Base-by-base conservation (phyloP, 768 basidiomycete genomes). In the Arthromyces matolae region DNA sequence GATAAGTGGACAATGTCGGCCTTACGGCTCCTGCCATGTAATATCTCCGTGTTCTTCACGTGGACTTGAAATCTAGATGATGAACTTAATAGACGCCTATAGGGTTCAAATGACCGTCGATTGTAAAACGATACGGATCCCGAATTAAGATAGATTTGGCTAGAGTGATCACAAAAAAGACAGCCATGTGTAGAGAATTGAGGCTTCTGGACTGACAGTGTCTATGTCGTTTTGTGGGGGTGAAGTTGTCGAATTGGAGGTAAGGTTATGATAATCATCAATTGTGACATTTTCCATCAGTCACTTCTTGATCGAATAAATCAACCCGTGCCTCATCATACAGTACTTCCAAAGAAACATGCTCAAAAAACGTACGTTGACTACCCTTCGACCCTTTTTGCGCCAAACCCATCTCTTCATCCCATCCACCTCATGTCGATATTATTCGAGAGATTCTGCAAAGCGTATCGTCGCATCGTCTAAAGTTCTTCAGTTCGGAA, bases 401-500 rank as follows among this genome's bases (percentile, higher is more conserved):
- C 45, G 42, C 36, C 49, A 36, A 50, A 51, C 43, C 25, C 50
- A 23, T 29, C 39, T 52, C 45, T 51, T 45, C 19, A 31, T n/a
- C 47, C 12, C 36, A 51, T 25, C 45, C 54, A 12, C n/a, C n/a
- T 52, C 47, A 25, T 53, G 54, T 48, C 54, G 51, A 28, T 29
- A 47, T 33, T 55, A 58, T 46, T 50, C 51, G 48, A 58, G 63
- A 29, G 61, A 54, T 44, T 64, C 63, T 48, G 54, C 60, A n/a
- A 63, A 62, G 47, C 61, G 63, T 29, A 55, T 38, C 7, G 12
- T 44, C 14, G 35, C 34, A 23, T 44, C 49, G n/a, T 50, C 49
- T 4, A 44, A 39, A 50, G 71, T 75, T 10, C 50, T 80, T 41
- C 65, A 67, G 50, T 57, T 75, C 46, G 73, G 73, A 49, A 65